Base-by-base conservation (phyloP, 257 asterid species). In the Salvia miltiorrhiza region DNA sequence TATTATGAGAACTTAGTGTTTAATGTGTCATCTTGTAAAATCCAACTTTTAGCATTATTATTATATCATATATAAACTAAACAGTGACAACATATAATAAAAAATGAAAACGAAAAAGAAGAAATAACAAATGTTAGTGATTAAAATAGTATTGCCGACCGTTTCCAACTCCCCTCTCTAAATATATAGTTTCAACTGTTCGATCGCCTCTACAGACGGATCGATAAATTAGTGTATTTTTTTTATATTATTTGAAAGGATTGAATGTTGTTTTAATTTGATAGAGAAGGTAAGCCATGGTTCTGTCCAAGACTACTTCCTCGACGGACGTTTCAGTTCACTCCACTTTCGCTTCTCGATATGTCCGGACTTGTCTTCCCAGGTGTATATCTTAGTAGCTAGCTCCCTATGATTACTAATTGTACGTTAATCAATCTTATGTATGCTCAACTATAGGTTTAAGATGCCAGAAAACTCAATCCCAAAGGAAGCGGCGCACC, bases 401-500 rank as follows among this genome's bases (percentile, higher is more conserved):
- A 30, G 33, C 19, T 63, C 8, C 8, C 7, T 3, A 20, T 39
- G 0, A 13, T 4, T 23, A 2, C 33, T 28, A 28, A 28, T 24
- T 64, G 26, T 19, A 1, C 1, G 21, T 9, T 2, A 59, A 37
- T 35, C 9, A 39, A 6, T 17, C n/a, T n/a, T n/a, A n/a, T n/a
- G n/a, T n/a, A n/a, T n/a, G n/a, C n/a, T n/a, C n/a, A n/a, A n/a
- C n/a, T n/a, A n/a, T 56, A 89, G 96, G 87, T 87, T 70, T 45
- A 85, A 80, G 82, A 80, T 90, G 80, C 49, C 83, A 37, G 96
- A 90, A 11, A 78, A 82, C 21, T 90, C 96, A 47, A 84, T 90
- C 5, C 96, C 96, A 13, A 90, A 87, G 56, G 96, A 90, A 35
- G 96, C 96, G 0, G 96, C 96, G 1, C 87, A 49, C 63, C 96